Base-by-base conservation (phyloP, 768 basidiomycete species). In the Hericium coralloides region DNA sequence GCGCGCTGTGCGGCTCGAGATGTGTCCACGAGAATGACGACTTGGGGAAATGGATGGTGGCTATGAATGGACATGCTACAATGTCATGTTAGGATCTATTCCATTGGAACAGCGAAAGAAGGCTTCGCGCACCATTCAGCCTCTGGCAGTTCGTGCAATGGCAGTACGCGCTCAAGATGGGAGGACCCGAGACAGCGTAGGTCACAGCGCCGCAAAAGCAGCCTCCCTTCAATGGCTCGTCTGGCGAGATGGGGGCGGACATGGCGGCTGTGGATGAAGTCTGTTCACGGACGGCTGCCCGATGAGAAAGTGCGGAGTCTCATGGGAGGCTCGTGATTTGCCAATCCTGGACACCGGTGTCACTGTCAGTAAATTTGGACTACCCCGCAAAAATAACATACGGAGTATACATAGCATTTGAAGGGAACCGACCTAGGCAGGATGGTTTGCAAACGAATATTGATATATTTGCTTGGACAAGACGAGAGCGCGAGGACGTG, bases 81-180 rank as follows among this genome's bases (percentile, higher is more conserved):
- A 45, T 26, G 45, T 10, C 18, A 17, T 52, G 54, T 51, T 36
- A 22, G 38, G 12, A 47, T 8, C 26, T 25, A 50, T 20, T 20
- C n/a, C n/a, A 8, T 2, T 9, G 31, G 31, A 31, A 31, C 6
- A 9, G 31, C 31, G 31, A 31, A 31, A 9, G 18, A 31, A 9
- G 18, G 17, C 43, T 45, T 17, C 4, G 59, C 72, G 57, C 64
- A 79, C 84, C 81, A 60, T 70, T 79, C 52, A 85, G 65, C 41
- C 78, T 72, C 67, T 87, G 86, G 63, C 87, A 89, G n/a, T 77
- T 66, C 3, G 81, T 82, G 64, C 87, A 89, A 63, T 88, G 87
- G 60, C 84, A 87, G 63, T 81, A 87, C 5, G 81, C 84, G 59
- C 79, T 79, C 37, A 81, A 69, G 3, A 79, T 60, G 0, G 85